Conservation (phyloP, 2,329 filamentous ascomycete species). For the Talaromyces marneffei region DNA sequence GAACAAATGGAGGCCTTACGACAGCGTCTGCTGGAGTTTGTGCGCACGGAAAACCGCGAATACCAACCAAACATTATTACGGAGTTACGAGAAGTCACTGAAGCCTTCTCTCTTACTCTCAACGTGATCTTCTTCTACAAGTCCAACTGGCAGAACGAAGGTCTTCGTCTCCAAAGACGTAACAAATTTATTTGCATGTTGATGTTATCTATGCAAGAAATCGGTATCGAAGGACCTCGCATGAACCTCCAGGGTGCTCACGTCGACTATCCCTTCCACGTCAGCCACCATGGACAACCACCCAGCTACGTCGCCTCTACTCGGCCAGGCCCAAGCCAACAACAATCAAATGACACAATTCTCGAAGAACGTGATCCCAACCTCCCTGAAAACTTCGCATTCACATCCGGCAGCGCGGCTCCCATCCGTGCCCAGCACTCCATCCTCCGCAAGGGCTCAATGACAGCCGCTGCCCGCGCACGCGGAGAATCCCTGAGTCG, state of each 20-base stretch:
- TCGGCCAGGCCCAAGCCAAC: slow-evolving; percentile 37
- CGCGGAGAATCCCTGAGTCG: slow-evolving; percentile 52
- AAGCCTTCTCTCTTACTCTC: slow-evolving; percentile 78
- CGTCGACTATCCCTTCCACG: slow-evolving; percentile 61
- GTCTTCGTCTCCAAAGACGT: slow-evolving; percentile 78
- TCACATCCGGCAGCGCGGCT: slow-evolving; percentile 17
- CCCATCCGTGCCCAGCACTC: slow-evolving; percentile 40
- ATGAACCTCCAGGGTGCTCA: slow-evolving; percentile 65
- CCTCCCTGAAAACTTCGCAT: slow-evolving; percentile 26
- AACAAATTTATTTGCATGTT: slow-evolving; percentile 93
- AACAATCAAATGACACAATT: slow-evolving; percentile 21
- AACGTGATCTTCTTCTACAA: slow-evolving; percentile 98
- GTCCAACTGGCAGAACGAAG: slow-evolving; percentile 91
- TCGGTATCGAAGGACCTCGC: slow-evolving; percentile 79
- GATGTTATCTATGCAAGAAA: slow-evolving; percentile 75
- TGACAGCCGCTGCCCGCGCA: slow-evolving; percentile 39
- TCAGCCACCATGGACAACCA: slow-evolving; percentile 47
- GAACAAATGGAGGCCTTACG: slow-evolving; percentile 79
- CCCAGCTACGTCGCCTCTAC: slow-evolving; percentile 37
- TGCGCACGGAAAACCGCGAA: slow-evolving; percentile 78
- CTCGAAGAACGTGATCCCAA: slow-evolving; percentile 40
- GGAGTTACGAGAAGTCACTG: slow-evolving; percentile 70
- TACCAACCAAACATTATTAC: slow-evolving; percentile 82
- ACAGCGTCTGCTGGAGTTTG: slow-evolving; percentile 73
- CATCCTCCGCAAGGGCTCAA: slow-evolving; percentile 50